phyloP scores from a whole-genome alignment of 345 rosid genomes.

The Brassica nigra region DNA sequence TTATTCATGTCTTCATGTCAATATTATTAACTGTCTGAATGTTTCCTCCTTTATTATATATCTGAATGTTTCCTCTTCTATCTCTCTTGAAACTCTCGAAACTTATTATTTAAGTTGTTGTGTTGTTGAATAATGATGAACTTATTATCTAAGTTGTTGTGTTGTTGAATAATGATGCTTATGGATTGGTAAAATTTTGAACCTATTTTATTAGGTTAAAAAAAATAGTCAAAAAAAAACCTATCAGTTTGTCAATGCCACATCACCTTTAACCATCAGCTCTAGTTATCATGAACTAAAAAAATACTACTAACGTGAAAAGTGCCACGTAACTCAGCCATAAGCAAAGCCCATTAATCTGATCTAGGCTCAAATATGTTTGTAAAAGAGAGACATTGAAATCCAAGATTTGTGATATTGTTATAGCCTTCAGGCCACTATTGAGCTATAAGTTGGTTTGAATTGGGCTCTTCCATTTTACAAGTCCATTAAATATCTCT shows the following conservation, averaged over 20 bases:
- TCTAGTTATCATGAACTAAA: slow-evolving; percentile 1
- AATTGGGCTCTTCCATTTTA: neutral
- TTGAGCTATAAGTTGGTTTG: neutral
- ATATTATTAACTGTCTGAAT: no score
- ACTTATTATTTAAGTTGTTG: no score
- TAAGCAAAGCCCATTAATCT: slow-evolving; percentile 6
- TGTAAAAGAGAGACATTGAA: neutral
- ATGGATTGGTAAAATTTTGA: no score
- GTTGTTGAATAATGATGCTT: no score
- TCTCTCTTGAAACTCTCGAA: no score
- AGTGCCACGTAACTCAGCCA: slow-evolving; percentile 18
- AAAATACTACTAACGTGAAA: slow-evolving; percentile 6
- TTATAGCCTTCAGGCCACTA: neutral
- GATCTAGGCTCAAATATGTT: neutral
- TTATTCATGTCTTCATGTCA: no score
- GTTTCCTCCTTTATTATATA: no score
- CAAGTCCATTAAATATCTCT: neutral
- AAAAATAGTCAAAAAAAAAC: no score
- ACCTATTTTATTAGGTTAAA: no score
- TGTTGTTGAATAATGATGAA: no score
- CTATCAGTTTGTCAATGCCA: slow-evolving; percentile 23
- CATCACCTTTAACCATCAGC: slow-evolving; percentile 29
- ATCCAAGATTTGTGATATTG: neutral
- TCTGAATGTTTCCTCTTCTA: no score
- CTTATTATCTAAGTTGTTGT: no score